Evolutionary conservation across 2,329 filamentous ascomycete genomes (phyloP), one percentile per base, ranked within the genome.

Genomic region (Ceratocystis eucalypticola): DNA sequence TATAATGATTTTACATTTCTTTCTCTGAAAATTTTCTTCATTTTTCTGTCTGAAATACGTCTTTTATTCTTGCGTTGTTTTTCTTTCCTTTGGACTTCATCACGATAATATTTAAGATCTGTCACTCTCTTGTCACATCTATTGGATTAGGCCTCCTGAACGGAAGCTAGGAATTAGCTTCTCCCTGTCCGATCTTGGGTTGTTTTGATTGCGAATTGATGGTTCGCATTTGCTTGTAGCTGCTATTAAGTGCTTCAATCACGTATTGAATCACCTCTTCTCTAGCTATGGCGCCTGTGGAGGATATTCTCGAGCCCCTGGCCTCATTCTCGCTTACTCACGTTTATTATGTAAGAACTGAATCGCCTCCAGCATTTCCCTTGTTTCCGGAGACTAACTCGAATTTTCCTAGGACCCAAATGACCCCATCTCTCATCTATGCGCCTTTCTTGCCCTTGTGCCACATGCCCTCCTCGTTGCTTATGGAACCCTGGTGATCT

Each of bases 251-350:
- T 15, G 25, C 48, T 8, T 22, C 48, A 53, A 25, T 25, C 20
- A 25, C 20, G 22, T 22, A 25, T 25, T 53, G 20, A 22, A 53
- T 25, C 48, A 15, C 6, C 46, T 22, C 62, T 55, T 64, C n/a
- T 41, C 50, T 7, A 25, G 53, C 28, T 10, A 64, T 66, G 62
- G 53, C 64, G 8, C 62, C 37, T n/a, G 7, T 64, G 20, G 59
- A 65, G 22, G 59, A 65, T 25, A 46, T 57, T 25, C 25, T 68
- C 8, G 12, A 63, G 48, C 85, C 89, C 50, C 80, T 97, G 67
- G 91, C 92, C 64, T 97, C 93, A 28, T 83, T 99, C 69, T 96
- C 93, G 64, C 79, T 99, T 71, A 97, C 94, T 10, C 93, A 97
- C 78, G 92, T 97, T 71, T 90, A 94, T 79, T 97, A 97, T 81